These are phyloP conservation scores for Rosa lucieae DNA, from an alignment of 306 rosid genomes.

Conservation along the genomic window DNA sequence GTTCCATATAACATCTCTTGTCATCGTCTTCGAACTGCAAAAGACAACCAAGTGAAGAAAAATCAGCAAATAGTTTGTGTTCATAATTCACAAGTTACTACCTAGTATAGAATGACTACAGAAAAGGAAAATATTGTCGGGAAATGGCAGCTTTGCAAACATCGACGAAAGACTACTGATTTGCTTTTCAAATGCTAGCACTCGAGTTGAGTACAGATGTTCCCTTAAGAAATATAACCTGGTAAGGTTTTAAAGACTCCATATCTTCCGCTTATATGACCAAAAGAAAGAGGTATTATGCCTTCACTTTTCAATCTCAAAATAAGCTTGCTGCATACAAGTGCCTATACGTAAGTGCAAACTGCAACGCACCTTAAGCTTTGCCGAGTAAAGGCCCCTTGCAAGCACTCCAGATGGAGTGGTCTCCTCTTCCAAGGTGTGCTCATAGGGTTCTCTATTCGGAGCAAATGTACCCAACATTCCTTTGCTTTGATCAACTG, in stretches of 20 bases:
- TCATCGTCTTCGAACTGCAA: constrained; percentile 62
- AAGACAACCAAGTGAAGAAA: background rate
- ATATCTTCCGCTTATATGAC: background rate
- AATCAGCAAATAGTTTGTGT: background rate
- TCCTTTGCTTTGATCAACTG: constrained; percentile 86
- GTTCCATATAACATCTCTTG: constrained; percentile 52
- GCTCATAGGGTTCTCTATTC: constrained; percentile 60
- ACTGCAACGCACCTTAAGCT: constrained; percentile 61
- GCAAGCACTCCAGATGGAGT: constrained; percentile 88
- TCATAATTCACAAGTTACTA: background rate
- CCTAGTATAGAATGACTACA: background rate
- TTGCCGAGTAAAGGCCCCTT: constrained; percentile 85
- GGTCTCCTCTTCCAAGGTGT: constrained; percentile 80
- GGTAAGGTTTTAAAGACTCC: background rate
- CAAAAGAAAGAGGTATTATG: background rate
- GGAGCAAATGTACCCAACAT: constrained; percentile 99
- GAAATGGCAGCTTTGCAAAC: background rate
- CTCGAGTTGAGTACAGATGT: background rate
- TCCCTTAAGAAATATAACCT: background rate
- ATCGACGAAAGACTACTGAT: background rate
- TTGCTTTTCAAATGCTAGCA: background rate
- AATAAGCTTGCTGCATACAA: background rate
- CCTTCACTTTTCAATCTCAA: background rate
- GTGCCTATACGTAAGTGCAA: background rate
- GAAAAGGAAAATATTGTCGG: background rate